Conservation (phyloP, 1,284 basidiomycete genomes). For the Ceratobasidium sp. region DNA sequence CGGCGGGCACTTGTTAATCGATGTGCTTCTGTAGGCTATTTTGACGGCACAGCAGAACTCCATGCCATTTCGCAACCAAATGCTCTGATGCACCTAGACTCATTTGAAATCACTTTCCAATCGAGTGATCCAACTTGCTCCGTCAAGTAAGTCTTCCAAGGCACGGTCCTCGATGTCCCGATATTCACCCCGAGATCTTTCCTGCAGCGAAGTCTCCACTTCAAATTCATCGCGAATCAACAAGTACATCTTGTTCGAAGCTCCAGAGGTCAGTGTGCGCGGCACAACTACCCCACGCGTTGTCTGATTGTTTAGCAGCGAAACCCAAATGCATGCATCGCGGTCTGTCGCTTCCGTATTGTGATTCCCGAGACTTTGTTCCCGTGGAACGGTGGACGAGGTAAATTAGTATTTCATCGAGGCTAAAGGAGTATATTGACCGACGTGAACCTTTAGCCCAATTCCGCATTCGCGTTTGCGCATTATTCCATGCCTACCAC, state of each 20-base stretch:
- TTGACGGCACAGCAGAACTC: constrained; percentile 31
- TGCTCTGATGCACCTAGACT: constrained; percentile 36
- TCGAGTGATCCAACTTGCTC: constrained; percentile 32
- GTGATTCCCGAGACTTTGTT: constrained; percentile 29
- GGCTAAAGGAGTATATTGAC: background rate
- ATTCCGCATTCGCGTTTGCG: constrained; percentile 33
- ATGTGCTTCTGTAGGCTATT: constrained; percentile 24
- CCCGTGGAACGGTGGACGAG: constrained; percentile 33
- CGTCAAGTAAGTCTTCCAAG: constrained; percentile 30
- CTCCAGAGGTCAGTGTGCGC: constrained; percentile 9
- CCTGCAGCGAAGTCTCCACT: constrained; percentile 21
- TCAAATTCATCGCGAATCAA: constrained; percentile 17
- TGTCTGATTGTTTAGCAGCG: background rate
- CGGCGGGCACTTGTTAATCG: background rate
- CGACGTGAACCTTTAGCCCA: constrained; percentile 5
- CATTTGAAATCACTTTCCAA: constrained; percentile 39
- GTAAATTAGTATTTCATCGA: background rate
- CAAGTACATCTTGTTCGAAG: constrained; percentile 29
- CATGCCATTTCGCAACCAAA: constrained; percentile 25
- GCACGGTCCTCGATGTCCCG: background rate
- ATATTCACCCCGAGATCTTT: background rate
- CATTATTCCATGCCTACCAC: constrained; percentile 10
- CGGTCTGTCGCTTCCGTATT: constrained; percentile 30
- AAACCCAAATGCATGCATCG: constrained; percentile 11
- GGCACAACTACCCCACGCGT: background rate